Percentiles rank a stretch among this genome's conserved stretches.
These are phyloP conservation scores for Mycosphaerella sp. DNA, from an alignment of 2,329 filamentous ascomycete species.

Conservation along the genomic window DNA sequence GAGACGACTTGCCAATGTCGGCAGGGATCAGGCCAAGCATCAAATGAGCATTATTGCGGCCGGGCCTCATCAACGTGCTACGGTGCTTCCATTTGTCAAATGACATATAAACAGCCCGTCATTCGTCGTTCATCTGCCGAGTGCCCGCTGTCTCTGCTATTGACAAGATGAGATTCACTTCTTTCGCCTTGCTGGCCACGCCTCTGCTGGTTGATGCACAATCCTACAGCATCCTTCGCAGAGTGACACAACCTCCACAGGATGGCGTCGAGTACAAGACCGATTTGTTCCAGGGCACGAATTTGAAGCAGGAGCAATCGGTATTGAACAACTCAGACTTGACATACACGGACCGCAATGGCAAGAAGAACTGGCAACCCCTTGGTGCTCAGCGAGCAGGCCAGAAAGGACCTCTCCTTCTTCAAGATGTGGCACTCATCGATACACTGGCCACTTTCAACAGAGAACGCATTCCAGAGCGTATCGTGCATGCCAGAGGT, in stretches of 20 bases:
- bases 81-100: background rate
- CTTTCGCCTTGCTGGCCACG: conserved; percentile 9
- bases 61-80: too few species aligned
- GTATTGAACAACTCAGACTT: conserved; percentile 29
- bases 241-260: conserved; percentile 12
- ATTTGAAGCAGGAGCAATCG: conserved; percentile 24
- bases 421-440: conserved; percentile 61
- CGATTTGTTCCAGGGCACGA: conserved; percentile 27
- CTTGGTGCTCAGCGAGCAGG: conserved; percentile 44
- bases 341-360: conserved; percentile 29
- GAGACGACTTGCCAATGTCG: too few species aligned
- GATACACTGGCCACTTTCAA: conserved; percentile 62
- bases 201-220: conserved; percentile 13
- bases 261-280: conserved; percentile 19
- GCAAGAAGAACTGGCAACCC: conserved; percentile 29
- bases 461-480: conserved; percentile 62
- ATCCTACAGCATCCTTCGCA: conserved; percentile 14
- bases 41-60: too few species aligned
- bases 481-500: conserved; percentile 60
- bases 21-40: too few species aligned
- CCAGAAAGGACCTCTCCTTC: conserved; percentile 52
- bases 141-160: background rate
- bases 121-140: background rate
- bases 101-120: background rate
- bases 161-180: conserved; percentile 15